Conservation (phyloP, 306 rosid species). For the Acacia acuminata region DNA sequence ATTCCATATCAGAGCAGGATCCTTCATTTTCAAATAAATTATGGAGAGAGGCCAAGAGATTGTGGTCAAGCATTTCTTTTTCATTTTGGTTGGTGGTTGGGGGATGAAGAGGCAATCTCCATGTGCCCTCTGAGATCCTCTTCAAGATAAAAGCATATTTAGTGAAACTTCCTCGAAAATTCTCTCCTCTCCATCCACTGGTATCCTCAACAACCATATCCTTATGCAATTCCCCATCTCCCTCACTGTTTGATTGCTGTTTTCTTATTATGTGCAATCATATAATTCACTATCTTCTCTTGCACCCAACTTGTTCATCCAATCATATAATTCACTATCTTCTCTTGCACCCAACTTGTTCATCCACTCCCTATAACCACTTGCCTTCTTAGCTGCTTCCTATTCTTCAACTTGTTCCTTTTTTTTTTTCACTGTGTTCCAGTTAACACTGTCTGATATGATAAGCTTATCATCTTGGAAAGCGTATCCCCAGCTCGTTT, state of each 20-base stretch:
- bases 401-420: background rate
- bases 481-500: background rate
- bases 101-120: conserved; percentile 69
- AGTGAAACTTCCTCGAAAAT: conserved; percentile 50
- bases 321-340: background rate
- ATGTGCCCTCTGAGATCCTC: conserved; percentile 48
- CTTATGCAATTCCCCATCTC: background rate
- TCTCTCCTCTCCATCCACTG: background rate
- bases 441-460: background rate
- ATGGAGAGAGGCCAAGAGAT: conserved; percentile 4
- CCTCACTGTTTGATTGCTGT: conserved; percentile 47
- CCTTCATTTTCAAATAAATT: conserved; percentile 23
- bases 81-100: conserved; percentile 47
- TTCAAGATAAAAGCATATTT: conserved; percentile 5
- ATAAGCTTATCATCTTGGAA: background rate
- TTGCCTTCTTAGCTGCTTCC: conserved; percentile 28
- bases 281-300: background rate
- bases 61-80: conserved; percentile 35
- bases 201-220: conserved; percentile 46
- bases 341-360: conserved; percentile 17
- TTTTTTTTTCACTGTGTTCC: background rate
- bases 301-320: conserved; percentile 27
- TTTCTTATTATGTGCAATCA: conserved; percentile 31
- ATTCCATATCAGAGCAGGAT: background rate
- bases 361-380: conserved; percentile 26